Evolutionary conservation across 192 early-diverging fungal species (phyloP).

Genomic region (Podochytrium sp.): DNA sequence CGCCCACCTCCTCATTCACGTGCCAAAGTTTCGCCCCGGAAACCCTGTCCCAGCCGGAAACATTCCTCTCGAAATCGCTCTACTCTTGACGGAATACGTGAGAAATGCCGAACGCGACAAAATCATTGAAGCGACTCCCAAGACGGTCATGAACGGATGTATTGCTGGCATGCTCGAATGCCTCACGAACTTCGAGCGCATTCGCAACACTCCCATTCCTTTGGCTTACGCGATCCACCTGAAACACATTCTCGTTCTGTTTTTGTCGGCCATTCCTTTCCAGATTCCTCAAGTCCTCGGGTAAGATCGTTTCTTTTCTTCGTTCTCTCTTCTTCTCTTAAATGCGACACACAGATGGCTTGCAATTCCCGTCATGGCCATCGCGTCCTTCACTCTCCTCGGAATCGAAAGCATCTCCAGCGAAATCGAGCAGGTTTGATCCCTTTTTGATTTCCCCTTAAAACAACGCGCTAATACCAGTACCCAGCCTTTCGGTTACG

Average conservation of each 20-base stretch:
- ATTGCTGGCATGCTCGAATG: constrained; percentile 53
- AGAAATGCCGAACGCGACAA: constrained; percentile 20
- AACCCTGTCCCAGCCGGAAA: not conserved
- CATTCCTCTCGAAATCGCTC: constrained; percentile 18
- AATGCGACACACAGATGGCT: no score
- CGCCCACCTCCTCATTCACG: constrained; percentile 64
- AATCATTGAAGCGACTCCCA: constrained; percentile 39
- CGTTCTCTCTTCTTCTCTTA: no score
- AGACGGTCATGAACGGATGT: constrained; percentile 36
- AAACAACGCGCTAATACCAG: no score
- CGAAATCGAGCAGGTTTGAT: constrained; percentile 90
- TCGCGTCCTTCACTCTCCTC: constrained; percentile 72
- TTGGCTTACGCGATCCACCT: constrained; percentile 72
- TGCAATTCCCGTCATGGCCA: constrained; percentile 68
- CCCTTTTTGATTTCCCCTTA: no score
- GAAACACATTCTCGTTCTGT: constrained; percentile 67
- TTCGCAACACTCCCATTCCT: constrained; percentile 71
- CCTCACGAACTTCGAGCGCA: constrained; percentile 71
- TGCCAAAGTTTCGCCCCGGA: constrained; percentile 61
- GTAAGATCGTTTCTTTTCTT: no score
- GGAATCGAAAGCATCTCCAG: constrained; percentile 78
- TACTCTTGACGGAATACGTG: constrained; percentile 26
- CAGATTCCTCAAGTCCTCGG: constrained; percentile 51
- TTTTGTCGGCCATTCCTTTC: constrained; percentile 66
- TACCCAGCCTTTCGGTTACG: constrained; percentile 83